Conservation (phyloP, 2,329 filamentous ascomycete genomes). For the Whalleya microplaca region DNA sequence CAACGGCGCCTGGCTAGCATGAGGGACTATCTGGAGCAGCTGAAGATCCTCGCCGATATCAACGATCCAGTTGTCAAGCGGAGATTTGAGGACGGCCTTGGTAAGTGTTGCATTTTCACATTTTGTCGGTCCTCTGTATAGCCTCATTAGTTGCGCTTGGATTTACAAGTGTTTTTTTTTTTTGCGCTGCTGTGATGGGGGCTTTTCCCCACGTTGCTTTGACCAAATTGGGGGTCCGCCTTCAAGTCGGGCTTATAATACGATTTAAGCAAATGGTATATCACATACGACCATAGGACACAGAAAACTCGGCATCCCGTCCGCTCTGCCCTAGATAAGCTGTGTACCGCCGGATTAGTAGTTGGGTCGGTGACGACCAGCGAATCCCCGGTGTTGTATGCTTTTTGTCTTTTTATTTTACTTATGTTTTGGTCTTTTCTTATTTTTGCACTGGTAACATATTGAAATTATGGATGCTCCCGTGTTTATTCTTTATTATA, state of each 20-base stretch:
- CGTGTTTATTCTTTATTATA: background rate
- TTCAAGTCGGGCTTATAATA: constrained; percentile 10
- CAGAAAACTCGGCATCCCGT: constrained; percentile 26
- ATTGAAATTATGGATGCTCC: background rate
- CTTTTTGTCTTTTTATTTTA: constrained; percentile 11
- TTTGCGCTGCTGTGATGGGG: background rate
- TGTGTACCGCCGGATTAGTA: constrained; percentile 3
- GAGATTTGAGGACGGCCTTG: constrained; percentile 87
- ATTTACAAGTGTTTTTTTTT: background rate
- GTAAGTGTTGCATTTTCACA: constrained; percentile 52
- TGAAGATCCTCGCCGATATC: constrained; percentile 91
- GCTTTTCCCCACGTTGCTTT: background rate
- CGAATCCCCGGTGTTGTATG: constrained; percentile 11
- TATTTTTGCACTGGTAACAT: background rate
- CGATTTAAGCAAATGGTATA: background rate
- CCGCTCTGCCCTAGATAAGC: constrained; percentile 23
- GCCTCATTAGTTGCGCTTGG: background rate
- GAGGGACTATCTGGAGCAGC: constrained; percentile 70
- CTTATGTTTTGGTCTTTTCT: no score
- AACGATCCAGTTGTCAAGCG: constrained; percentile 95
- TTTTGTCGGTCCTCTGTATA: background rate
- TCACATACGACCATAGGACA: constrained; percentile 25
- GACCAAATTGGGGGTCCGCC: background rate
- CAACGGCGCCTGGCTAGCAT: constrained; percentile 70
- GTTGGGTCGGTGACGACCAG: constrained; percentile 7